A percentile compares a stretch with the other conserved stretches of the same genome.
Conservation (phyloP, 345 rosid species). For the Turnera subulata region DNA sequence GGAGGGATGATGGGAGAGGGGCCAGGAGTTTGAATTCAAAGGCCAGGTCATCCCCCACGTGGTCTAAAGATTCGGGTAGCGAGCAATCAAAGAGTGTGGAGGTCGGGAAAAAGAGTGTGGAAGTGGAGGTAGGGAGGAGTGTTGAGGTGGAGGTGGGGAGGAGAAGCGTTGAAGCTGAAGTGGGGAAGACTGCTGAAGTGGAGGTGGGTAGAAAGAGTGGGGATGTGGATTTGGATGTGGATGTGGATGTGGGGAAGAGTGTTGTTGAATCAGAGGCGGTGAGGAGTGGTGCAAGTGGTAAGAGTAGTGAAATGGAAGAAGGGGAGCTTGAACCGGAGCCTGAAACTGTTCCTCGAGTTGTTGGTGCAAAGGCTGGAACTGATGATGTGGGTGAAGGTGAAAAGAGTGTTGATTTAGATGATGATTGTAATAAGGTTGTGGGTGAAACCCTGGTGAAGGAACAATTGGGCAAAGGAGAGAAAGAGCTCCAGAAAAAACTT, state of each 20-base stretch:
- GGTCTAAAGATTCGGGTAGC: conserved; percentile 90
- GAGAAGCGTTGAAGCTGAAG: not conserved
- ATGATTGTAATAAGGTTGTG: conserved; percentile 23
- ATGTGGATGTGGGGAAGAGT: not conserved
- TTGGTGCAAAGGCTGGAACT: conserved; percentile 2
- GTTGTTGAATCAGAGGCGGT: conserved; percentile 23
- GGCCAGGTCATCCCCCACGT: conserved; percentile 61
- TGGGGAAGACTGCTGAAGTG: not conserved
- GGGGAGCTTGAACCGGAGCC: conserved; percentile 89
- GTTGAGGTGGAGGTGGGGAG: conserved; percentile 4
- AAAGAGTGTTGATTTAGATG: conserved; percentile 11
- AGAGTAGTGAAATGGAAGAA: conserved; percentile 96
- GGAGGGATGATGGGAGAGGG: conserved; percentile 29
- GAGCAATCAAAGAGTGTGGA: conserved; percentile 41
- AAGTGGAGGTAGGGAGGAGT: conserved; percentile 34
- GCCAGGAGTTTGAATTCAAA: conserved; percentile 35
- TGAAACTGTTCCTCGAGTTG: conserved; percentile 21
- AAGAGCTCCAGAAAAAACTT: conserved; percentile 22
- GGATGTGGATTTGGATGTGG: conserved; percentile 13
- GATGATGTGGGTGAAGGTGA: conserved; percentile 13
- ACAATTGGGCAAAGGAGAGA: conserved; percentile 16
- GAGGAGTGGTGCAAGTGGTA: conserved; percentile 48
- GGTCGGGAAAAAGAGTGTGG: conserved; percentile 26
- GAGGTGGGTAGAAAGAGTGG: not conserved
- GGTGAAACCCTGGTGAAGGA: conserved; percentile 18